Percentiles rank a stretch among this genome's conserved stretches.
Conservation (phyloP, 139 green algal species). For the Chlamydomonas asymmetrica region DNA sequence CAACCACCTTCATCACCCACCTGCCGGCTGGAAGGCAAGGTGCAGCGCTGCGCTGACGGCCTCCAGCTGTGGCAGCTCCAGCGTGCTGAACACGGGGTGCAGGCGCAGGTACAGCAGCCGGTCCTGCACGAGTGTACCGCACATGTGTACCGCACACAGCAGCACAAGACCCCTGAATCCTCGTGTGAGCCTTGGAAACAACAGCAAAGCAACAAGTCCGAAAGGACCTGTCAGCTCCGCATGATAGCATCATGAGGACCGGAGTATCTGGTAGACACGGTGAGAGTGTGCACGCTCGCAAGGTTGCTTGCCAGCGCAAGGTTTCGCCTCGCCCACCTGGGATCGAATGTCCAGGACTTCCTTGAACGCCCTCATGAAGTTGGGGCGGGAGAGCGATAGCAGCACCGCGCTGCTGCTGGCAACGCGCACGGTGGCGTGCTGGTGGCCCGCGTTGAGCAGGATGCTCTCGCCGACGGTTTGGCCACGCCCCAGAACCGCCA, state of each 20-base stretch:
- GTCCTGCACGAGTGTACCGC: too few species aligned
- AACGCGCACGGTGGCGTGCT: conserved; percentile 26
- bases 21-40: conserved; percentile 21
- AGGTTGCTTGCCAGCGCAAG: neutral
- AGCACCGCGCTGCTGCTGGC: conserved; percentile 13
- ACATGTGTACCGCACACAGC: too few species aligned
- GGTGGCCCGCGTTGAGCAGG: too few species aligned
- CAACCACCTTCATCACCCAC: too few species aligned
- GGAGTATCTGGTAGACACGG: too few species aligned
- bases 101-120: conserved; percentile 17
- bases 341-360: conserved; percentile 31
- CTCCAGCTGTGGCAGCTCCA: conserved; percentile 15
- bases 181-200: too few species aligned
- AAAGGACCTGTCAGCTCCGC: too few species aligned
- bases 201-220: too few species aligned
- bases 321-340: conserved; percentile 3
- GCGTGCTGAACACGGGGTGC: conserved; percentile 10
- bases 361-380: conserved; percentile 29
- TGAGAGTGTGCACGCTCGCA: too few species aligned
- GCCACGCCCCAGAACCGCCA: conserved; percentile 17
- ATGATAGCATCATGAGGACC: too few species aligned
- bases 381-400: conserved; percentile 20
- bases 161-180: too few species aligned
- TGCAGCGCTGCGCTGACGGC: conserved; percentile 20
- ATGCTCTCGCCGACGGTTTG: conserved; percentile 18